Evolutionary conservation across 345 rosid genomes (phyloP).

Genomic region (Aquilaria sinensis): DNA sequence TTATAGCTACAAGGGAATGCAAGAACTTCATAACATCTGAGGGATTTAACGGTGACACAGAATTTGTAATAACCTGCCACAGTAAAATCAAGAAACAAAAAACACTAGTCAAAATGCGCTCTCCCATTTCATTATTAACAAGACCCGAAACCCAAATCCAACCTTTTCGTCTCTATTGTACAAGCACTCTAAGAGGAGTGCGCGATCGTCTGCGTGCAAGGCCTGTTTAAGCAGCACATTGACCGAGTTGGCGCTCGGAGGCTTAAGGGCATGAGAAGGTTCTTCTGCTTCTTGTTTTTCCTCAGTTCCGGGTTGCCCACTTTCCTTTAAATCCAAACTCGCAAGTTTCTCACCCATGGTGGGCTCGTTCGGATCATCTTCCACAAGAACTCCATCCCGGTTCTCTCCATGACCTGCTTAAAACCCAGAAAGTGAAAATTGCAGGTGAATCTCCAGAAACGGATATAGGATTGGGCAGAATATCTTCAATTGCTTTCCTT

Average conservation of each 20-base stretch:
- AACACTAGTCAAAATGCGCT: too few species aligned
- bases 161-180: constrained; percentile 92
- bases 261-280: constrained; percentile 37
- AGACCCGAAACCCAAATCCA: not conserved
- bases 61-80: constrained; percentile 80
- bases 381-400: constrained; percentile 54
- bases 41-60: constrained; percentile 58
- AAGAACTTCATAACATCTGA: constrained; percentile 78
- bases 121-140: not conserved
- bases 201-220: constrained; percentile 74
- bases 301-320: constrained; percentile 18
- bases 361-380: constrained; percentile 67
- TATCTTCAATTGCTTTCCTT: too few species aligned
- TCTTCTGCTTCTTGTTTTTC: constrained; percentile 30
- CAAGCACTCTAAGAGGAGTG: constrained; percentile 86
- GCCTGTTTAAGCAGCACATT: constrained; percentile 85
- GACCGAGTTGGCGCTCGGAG: constrained; percentile 90
- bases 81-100: not conserved
- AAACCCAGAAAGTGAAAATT: not conserved
- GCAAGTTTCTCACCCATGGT: constrained; percentile 93
- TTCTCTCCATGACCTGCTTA: constrained; percentile 50
- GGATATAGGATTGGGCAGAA: not conserved
- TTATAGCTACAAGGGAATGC: constrained; percentile 60
- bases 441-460: not conserved
- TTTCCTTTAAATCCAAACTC: constrained; percentile 39